Conservation (phyloP, 257 asterid species). For the Salvia miltiorrhiza region DNA sequence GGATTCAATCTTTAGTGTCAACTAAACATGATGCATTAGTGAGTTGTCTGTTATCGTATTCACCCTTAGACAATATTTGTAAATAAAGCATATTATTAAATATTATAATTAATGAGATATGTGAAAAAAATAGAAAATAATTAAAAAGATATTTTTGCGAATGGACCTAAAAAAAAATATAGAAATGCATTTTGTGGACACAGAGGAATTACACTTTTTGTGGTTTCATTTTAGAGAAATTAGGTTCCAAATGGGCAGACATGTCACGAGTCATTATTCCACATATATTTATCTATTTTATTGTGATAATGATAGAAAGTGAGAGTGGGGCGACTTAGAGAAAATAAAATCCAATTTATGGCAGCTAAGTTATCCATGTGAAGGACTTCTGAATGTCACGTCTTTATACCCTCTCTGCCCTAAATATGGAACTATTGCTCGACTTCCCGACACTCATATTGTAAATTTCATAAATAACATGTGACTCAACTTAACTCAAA, state of each 20-base stretch:
- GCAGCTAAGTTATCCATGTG: not conserved
- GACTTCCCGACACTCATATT: not conserved
- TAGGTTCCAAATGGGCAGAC: not conserved
- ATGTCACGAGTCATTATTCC: slow-evolving; percentile 3
- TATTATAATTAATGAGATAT: no score
- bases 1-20: no score
- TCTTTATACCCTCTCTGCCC: not conserved
- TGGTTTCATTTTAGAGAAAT: no score
- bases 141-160: no score
- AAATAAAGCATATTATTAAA: no score
- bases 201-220: no score
- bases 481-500: not conserved
- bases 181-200: no score
- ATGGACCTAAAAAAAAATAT: no score
- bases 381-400: not conserved
- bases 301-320: not conserved
- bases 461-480: not conserved
- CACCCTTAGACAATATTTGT: no score
- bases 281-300: not conserved
- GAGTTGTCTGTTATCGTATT: no score
- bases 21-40: no score
- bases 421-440: not conserved
- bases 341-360: not conserved
- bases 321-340: not conserved
- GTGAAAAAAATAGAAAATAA: no score